Evolutionary conservation across 2,329 filamentous ascomycete species (phyloP).

Genomic region (Fusarium udum): DNA sequence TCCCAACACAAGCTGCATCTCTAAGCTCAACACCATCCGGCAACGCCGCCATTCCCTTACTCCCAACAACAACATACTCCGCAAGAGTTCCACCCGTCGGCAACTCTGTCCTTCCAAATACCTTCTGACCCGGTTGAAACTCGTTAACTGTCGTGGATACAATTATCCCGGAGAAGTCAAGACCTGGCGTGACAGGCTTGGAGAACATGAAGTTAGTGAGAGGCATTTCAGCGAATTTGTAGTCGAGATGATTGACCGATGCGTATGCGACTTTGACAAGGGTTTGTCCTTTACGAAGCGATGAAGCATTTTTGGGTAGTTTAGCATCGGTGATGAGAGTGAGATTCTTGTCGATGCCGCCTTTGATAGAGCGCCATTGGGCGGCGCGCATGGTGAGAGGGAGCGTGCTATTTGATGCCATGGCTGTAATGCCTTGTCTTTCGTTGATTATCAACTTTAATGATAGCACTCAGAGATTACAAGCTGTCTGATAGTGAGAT

Average conservation of each 20-base stretch:
- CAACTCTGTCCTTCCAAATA: conserved; percentile 24
- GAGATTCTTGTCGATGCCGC: conserved; percentile 34
- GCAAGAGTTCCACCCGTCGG: conserved; percentile 16
- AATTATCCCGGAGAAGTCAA: conserved; percentile 34
- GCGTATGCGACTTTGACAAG: conserved; percentile 31
- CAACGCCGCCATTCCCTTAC: background rate
- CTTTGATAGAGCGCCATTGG: conserved; percentile 28
- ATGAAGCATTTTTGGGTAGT: background rate
- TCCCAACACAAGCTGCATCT: conserved; percentile 22
- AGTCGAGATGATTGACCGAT: conserved; percentile 37
- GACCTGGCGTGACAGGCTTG: conserved; percentile 23
- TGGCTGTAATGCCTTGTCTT: background rate
- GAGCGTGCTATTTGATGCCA: conserved; percentile 12
- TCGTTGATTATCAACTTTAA: background rate
- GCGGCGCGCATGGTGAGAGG: conserved; percentile 29
- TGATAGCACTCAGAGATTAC: background rate
- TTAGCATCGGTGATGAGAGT: background rate
- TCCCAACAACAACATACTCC: conserved; percentile 26
- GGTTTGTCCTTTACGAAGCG: conserved; percentile 3
- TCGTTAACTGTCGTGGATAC: background rate
- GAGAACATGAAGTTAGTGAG: conserved; percentile 3
- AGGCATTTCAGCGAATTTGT: conserved; percentile 33
- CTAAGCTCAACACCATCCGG: conserved; percentile 1
- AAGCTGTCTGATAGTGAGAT: background rate
- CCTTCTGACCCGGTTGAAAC: conserved; percentile 3